Percentiles rank a stretch among this genome's conserved stretches.
Conservation (phyloP, 192 early-diverging fungal species). For the Podila horticola region DNA sequence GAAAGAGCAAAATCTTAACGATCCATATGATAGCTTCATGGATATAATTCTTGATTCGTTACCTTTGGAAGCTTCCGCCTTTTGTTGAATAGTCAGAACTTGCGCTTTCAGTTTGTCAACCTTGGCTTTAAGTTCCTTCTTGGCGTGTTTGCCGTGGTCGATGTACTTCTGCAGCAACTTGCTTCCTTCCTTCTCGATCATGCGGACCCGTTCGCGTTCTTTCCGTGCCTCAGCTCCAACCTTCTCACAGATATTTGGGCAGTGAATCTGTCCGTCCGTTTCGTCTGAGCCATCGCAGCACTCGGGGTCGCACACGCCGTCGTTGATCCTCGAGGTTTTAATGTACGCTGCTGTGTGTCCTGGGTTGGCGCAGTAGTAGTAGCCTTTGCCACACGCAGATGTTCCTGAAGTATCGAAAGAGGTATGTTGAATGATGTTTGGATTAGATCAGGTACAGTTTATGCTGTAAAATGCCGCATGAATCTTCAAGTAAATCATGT, state of each 20-base stretch:
- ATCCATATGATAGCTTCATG: too few relatives aligned
- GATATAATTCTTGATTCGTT: not conserved
- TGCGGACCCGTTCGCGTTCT: constrained; percentile 19
- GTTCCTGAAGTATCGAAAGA: constrained; percentile 67
- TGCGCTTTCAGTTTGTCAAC: constrained; percentile 17
- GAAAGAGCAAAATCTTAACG: not conserved
- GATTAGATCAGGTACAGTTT: too few relatives aligned
- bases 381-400: constrained; percentile 83
- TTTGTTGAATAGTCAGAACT: constrained; percentile 9
- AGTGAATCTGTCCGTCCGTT: constrained; percentile 63
- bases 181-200: constrained; percentile 23
- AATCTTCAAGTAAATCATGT: not conserved
- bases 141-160: constrained; percentile 28
- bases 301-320: constrained; percentile 93
- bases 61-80: constrained; percentile 35
- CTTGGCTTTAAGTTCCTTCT: constrained; percentile 9
- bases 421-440: not conserved
- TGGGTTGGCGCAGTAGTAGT: constrained; percentile 86
- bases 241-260: constrained; percentile 80
- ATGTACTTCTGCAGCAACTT: constrained; percentile 43
- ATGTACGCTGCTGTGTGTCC: constrained; percentile 80
- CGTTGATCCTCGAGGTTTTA: constrained; percentile 81
- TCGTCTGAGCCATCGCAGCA: constrained; percentile 99
- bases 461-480: not conserved
- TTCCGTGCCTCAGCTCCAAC: constrained; percentile 53